Base-by-base conservation (phyloP, 441 rosid species). In the Erodium moschatum region DNA sequence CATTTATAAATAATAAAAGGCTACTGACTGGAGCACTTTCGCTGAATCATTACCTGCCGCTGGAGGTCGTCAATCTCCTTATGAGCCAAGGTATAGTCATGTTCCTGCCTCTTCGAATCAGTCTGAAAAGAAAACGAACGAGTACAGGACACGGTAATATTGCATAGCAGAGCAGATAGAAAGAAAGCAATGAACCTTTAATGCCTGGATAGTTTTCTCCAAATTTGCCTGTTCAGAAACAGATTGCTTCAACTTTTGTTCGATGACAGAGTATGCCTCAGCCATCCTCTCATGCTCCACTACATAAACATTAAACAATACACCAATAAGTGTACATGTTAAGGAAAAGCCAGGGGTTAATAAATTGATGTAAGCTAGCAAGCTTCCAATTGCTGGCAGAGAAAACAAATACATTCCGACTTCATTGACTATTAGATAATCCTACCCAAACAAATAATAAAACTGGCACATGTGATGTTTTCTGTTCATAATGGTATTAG, bases 251-350 rank as follows among this genome's bases (percentile, higher is more conserved):
- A 95, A 83, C 70, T 86, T 92, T 75, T 85, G 89, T 74, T 82
- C 86, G 71, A 91, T 85, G 60, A 82, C 31, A 65, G 92, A 79
- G 79, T 91, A 89, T n/a, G 98, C 90, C 73, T 90, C 97, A 42
- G 69, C 85, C 92, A 90, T 87, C 80, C 89, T 85, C 70, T 92
- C 96, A 83, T 95, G 86, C 73, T 95, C 97, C 71, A 81, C 99
- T 95, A 85, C 83, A 78, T 7, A 79, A 74, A 71, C 15, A 77
- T 60, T 64, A 79, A 73, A 48, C 66, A 80, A 63, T 31, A 72
- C 15, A 66, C 10, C 60, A 72, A 58, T 13, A 38, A 60, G 56
- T 7, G 6, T 60, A 56, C 6, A 29, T 42, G 21, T 24, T 20
- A 24, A 20, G 60, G n/a, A 6, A 58, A 2, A 58, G 20, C 40